Evolutionary conservation across 2,329 filamentous ascomycete genomes (phyloP).

Genomic region (Sclerotiophoma versabilis): DNA sequence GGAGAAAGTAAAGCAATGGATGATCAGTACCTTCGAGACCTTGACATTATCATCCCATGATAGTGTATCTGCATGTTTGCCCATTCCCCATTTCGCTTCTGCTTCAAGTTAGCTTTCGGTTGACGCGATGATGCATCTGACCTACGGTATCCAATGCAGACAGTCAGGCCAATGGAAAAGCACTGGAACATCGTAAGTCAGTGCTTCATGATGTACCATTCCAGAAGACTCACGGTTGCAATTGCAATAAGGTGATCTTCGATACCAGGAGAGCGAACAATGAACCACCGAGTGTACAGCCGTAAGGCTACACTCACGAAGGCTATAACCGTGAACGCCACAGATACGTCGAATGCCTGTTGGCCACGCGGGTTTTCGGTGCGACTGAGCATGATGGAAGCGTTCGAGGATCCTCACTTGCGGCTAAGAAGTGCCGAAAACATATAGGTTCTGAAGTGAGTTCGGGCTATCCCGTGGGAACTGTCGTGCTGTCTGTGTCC

Average conservation of each 20-base stretch:
- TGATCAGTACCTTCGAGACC: constrained; percentile 32
- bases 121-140: background rate
- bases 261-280: constrained; percentile 37
- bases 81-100: constrained; percentile 45
- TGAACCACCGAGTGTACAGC: constrained; percentile 40
- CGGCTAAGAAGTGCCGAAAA: background rate
- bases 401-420: constrained; percentile 2
- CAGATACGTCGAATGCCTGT: constrained; percentile 31
- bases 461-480: background rate
- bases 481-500: background rate
- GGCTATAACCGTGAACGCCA: constrained; percentile 39
- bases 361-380: constrained; percentile 34
- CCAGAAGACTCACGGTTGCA: constrained; percentile 32
- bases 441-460: background rate
- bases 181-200: constrained; percentile 23
- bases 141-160: constrained; percentile 40
- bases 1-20: background rate
- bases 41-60: constrained; percentile 22
- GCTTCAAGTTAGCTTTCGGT: constrained; percentile 14
- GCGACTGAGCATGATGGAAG: constrained; percentile 2
- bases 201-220: background rate
- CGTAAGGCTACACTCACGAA: constrained; percentile 32
- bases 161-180: constrained; percentile 38
- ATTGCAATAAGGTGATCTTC: constrained; percentile 39
- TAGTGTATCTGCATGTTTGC: constrained; percentile 29